Conservation (phyloP, 306 rosid species). For the Carpinus fangiana region DNA sequence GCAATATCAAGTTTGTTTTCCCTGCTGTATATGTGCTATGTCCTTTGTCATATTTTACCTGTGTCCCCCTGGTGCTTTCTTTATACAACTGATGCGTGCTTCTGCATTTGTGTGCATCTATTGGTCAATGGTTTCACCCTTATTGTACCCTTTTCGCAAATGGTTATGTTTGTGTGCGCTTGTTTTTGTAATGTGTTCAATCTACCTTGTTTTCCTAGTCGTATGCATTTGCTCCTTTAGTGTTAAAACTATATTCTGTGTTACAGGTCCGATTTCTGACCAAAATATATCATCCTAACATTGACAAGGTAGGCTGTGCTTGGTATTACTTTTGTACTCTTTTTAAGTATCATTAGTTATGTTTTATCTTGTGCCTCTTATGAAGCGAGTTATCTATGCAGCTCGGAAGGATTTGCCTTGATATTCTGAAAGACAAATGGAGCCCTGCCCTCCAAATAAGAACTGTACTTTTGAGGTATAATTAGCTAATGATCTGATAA, state of each 20-base stretch:
- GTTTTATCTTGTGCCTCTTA: slow-evolving; percentile 16
- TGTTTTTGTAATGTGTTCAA: background rate
- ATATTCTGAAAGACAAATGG: slow-evolving; percentile 91
- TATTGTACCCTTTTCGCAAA: background rate
- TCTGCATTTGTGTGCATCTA: background rate
- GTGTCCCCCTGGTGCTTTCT: background rate
- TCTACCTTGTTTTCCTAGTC: slow-evolving; percentile 14
- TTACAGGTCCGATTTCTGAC: slow-evolving; percentile 92
- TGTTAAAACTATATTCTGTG: slow-evolving; percentile 5
- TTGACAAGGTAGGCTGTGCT: slow-evolving; percentile 70
- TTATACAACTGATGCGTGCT: background rate
- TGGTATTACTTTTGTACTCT: slow-evolving; percentile 14
- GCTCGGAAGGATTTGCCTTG: slow-evolving; percentile 95
- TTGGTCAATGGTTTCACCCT: background rate
- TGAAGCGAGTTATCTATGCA: slow-evolving; percentile 27
- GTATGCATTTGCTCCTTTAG: slow-evolving; percentile 12
- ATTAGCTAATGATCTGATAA: slow-evolving; percentile 2
- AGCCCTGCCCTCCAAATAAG: slow-evolving; percentile 92
- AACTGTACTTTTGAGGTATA: slow-evolving; percentile 87
- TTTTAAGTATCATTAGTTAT: background rate
- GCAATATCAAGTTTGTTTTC: background rate
- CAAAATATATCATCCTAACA: slow-evolving; percentile 96
- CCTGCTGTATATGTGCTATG: background rate
- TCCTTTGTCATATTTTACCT: background rate
- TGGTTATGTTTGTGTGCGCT: background rate